Base-by-base conservation (phyloP, 805 yeast species). In the Kluyveromyces aestuarii region DNA sequence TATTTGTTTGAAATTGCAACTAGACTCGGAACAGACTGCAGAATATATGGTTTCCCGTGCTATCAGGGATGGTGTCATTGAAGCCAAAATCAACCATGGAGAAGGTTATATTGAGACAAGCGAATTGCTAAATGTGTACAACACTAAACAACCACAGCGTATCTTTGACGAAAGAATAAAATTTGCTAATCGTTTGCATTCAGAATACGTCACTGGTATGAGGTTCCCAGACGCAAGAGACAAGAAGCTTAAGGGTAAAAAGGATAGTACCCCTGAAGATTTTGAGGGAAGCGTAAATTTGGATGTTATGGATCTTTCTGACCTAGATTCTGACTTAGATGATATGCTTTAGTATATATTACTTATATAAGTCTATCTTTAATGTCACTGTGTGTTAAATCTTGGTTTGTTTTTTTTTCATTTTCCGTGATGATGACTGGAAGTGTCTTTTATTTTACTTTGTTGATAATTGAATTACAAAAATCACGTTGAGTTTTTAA, bases 11-110 rank as follows among this genome's bases (percentile, higher is more conserved):
- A 87, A 91, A 63, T 77, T 93, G 63, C 89, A 86, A 57, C 76
- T 93, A 53, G 99, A 91, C 60, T 82, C 90, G 44, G 99, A 93
- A 71, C 90, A 93, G 62, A 83, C 91, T 58, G 96, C 96, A 1
- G 99, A 93, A 71, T 93, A 91, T 66, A 89, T 93, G 66, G 96
- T 93, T 19, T 87, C 96, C 37, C 91, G 93, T 72, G 93, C 97
- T 25, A 91, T 93, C 50, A 82, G 96, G 61, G 99, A 93, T 65
- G 96, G 96, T 51, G 98, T 93, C 46, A 87, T 93, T 63, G 98
- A 93, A 61, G 98, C 99, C 3, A 79, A 81, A 48, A 85, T 93
- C 57, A 87, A 93, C 64, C 96, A 90, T 69, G 87, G 87, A 62
- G 75, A 79, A 53, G 97, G 97, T 1, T 90, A 72, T 65, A 90